Conservation (phyloP, 495 filamentous ascomycete species). For the Neurospora sp. region DNA sequence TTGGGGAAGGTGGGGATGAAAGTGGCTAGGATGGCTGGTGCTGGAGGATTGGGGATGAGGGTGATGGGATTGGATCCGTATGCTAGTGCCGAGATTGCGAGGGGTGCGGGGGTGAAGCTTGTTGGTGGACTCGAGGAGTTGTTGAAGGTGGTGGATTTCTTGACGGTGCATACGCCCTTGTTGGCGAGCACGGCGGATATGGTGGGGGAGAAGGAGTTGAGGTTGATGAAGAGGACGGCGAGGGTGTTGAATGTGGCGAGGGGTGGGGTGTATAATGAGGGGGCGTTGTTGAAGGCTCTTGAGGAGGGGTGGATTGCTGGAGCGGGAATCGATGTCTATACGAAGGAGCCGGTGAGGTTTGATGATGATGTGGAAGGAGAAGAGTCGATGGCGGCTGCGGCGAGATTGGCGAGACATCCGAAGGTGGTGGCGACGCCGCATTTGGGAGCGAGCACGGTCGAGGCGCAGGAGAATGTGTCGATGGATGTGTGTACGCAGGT, state of each 20-base stretch:
- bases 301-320: constrained; percentile 58
- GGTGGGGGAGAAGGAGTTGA: constrained; percentile 50
- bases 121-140: constrained; percentile 42
- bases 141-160: constrained; percentile 53
- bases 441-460: constrained; percentile 62
- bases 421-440: constrained; percentile 62
- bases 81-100: constrained; percentile 49
- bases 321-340: constrained; percentile 68
- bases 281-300: constrained; percentile 53
- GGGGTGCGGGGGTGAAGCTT: constrained; percentile 46
- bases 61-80: constrained; percentile 59
- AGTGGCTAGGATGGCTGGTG: constrained; percentile 58
- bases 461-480: constrained; percentile 67
- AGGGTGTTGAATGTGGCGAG: constrained; percentile 61
- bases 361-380: constrained; percentile 10
- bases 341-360: constrained; percentile 49
- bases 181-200: constrained; percentile 60
- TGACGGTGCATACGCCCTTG: constrained; percentile 68
- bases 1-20: constrained; percentile 65
- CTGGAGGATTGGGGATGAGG: constrained; percentile 58
- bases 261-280: constrained; percentile 68
- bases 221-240: constrained; percentile 54
- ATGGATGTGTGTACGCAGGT: constrained; percentile 68
- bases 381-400: constrained; percentile 37
- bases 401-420: constrained; percentile 47